Evolutionary conservation across 129 eudicot species (phyloP).

Genomic region (Lonicera japonica): DNA sequence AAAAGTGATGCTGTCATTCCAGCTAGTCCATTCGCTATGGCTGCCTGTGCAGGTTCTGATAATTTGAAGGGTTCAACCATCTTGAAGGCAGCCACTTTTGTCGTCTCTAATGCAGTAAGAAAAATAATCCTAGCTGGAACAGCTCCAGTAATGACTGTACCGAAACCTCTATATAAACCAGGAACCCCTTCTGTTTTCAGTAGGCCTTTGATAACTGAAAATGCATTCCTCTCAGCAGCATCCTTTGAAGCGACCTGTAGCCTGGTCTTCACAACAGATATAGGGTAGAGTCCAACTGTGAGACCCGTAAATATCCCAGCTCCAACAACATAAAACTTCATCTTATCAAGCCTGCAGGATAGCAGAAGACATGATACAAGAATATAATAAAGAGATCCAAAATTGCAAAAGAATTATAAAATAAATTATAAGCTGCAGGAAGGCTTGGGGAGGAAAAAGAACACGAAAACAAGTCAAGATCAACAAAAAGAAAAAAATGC

Average conservation of each 20-base stretch:
- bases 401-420: no score
- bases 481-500: no score
- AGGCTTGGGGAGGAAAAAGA: no score
- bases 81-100: constrained; percentile 76
- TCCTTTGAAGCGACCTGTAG: constrained; percentile 86
- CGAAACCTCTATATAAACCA: constrained; percentile 95
- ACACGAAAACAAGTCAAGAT: no score
- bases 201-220: constrained; percentile 67
- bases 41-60: constrained; percentile 90
- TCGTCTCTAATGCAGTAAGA: constrained; percentile 87
- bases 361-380: constrained; percentile 1
- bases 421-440: no score
- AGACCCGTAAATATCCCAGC: constrained; percentile 89
- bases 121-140: constrained; percentile 86
- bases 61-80: constrained; percentile 69
- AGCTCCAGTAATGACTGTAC: constrained; percentile 88
- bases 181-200: constrained; percentile 80
- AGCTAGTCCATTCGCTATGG: constrained; percentile 92
- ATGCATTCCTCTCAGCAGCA: constrained; percentile 65
- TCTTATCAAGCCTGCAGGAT: constrained; percentile 88
- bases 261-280: constrained; percentile 90
- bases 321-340: constrained; percentile 87
- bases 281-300: constrained; percentile 88
- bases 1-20: constrained; percentile 85
- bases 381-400: background rate